Base-by-base conservation (phyloP, 352 stramenopile species). In the Globisporangium iwayamae region DNA sequence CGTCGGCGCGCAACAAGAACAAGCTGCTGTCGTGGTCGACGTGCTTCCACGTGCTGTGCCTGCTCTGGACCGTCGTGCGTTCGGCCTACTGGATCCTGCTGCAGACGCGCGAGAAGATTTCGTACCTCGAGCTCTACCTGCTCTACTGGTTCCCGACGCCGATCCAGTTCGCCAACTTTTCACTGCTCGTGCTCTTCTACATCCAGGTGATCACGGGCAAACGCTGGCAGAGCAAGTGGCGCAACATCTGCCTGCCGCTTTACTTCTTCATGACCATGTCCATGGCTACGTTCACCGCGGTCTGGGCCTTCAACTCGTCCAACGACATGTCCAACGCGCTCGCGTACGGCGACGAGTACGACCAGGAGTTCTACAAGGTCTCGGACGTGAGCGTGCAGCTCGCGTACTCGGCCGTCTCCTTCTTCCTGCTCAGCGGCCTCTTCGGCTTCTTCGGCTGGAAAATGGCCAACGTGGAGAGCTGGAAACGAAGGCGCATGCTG, bases 141-240 rank as follows among this genome's bases (percentile, higher is more conserved):
- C 76, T 94, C 48, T 94, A 94, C 74, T 94, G 86, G 86, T 79
- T 89, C 39, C 86, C 86, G 3, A 94, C 84, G 50, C 84, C 86
- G 36, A 90, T 94, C 70, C 86, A 94, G 72, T 94, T 94, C 68
- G 86, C 86, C 79, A 94, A 93, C 69, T 94, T 94, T 62, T 92
- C 86, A 67, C 76, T 94, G 50, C 79, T 94, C 36, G 80, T 94
- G 46, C 83, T 94, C 36, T 94, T 94, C 65, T 94, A 94, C 76
- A 92, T 94, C 47, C 86, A 94, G 72, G 86, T 94, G 38, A 75
- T 94, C 65, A 92, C 86, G 38, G 86, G 84, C 25, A 78, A 81
- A 53, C 75, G 83, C 57, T 94, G 86, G 86, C 74, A 78, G 53
- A 72, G 75, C 50, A 78, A 72, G 50, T 94, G 83, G 83, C 83